Evolutionary conservation across 1,284 basidiomycete genomes (phyloP), one percentile per base, ranked within the genome.

Genomic region (Pseudozyma sp.): DNA sequence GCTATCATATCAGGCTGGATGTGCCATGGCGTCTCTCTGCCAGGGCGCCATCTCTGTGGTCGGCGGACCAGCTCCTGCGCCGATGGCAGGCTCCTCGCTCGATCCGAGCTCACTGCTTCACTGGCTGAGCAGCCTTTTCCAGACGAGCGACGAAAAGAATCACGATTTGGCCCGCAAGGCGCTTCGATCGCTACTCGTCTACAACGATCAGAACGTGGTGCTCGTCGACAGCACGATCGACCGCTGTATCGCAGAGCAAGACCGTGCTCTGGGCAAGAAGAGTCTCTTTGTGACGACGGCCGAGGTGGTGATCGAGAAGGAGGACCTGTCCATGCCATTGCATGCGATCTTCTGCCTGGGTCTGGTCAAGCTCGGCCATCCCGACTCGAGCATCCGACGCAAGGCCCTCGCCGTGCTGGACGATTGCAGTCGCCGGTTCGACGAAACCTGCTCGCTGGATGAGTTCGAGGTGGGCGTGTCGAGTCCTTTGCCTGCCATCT

Each of bases 341-440:
- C 87, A 89, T 33, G 93, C 96, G 80, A 87, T 90, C 10, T 88
- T 90, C n/a, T 94, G 91, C 77, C 87, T 96, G 5, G 92, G 91
- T 0, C 86, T 97, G 10, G 90, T 92, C 19, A 96, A 96, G 83
- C 88, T 97, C 4, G 92, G 92, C 37, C 92, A 96, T 83, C 89
- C 90, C 3, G 87, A 89, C 34, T 79, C 88, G 2, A 87, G 88
- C 33, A 89, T 92, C 45, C 90, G 94, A 7, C 88, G 89, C n/a
- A 89, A 89, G 49, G 92, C 94, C 0, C 92, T 95, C 83, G 88
- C 90, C 64, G 89, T 93, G 65, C 87, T 95, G n/a, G 90, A 92
- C 46, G 90, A 92, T 68, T 88, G 89, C 31, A 84, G 82, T 13
- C 75, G 79, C 16, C 66, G 71, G 34, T 68, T 77, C 29, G 58